Evolutionary conservation across 1,284 basidiomycete genomes (phyloP), one percentile per base, ranked within the genome.

Genomic region (Singerocomus inundabilis): DNA sequence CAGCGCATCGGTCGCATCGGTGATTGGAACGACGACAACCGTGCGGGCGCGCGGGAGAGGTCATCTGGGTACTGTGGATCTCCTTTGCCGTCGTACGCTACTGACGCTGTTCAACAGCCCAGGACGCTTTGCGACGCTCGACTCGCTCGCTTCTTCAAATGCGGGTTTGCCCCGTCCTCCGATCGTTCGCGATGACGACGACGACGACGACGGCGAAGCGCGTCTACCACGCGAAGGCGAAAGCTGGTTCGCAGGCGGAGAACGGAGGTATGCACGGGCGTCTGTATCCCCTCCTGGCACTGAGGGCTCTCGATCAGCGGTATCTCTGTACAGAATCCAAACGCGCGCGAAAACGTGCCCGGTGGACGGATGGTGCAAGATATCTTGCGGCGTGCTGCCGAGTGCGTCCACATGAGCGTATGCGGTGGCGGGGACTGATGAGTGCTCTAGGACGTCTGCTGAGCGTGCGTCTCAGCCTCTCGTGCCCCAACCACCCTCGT

Each of bases 311-410:
- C 13, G 8, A 32, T 38, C 59, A 98, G 94, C 70, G 96, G 94
- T 0, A 78, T 99, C 33, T 91, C 88, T 3, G 82, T 99, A 1
- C 83, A 97, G 70, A 93, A 94, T 63, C 96, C 95, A 7, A 80
- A 84, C 55, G 63, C 74, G 31, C 70, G 71, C 24, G 62, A 58
- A 15, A 70, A 66, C 18, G 58, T 75, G 8, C 78, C 83, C 11
- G 85, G 84, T 11, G 82, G 84, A 9, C 72, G 84, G 56, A 72
- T 93, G 53, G 91, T 98, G 5, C 75, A 84, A 38, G 85, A 93
- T 59, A 84, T 98, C 44, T 73, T 99, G 32, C 78, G 82, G 39
- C 82, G 91, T 57, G 96, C 93, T 6, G 80, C 84, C 38, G 81
- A 90, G 89, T 94, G 62, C 46, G 88, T 76, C n/a, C n/a, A n/a